Conservation (phyloP, 441 rosid species). For the Aquilaria agallochum region DNA sequence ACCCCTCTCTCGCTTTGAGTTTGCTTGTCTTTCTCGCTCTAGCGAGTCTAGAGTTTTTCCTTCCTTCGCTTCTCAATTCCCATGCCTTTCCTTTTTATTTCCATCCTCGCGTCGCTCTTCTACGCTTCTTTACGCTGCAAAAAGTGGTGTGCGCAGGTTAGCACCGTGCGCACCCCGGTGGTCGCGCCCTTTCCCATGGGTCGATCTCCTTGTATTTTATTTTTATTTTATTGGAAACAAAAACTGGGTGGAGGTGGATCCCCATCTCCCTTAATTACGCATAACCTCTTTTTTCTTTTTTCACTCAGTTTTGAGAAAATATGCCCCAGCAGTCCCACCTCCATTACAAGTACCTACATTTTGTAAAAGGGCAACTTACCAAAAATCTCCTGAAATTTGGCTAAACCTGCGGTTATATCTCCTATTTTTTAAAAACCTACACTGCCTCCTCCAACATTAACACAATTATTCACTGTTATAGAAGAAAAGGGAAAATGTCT, state of each 20-base stretch:
- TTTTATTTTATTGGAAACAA: not conserved
- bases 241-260: not conserved
- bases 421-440: too few species aligned
- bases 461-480: too few species aligned
- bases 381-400: too few species aligned
- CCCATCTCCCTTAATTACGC: not conserved
- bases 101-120: slow-evolving; percentile 20
- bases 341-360: too few species aligned
- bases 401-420: too few species aligned
- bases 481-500: too few species aligned
- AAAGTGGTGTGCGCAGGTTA: slow-evolving; percentile 38
- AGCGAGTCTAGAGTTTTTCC: slow-evolving; percentile 1
- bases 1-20: too few species aligned
- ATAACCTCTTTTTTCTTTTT: not conserved
- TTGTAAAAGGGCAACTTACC: too few species aligned
- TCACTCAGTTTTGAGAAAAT: not conserved
- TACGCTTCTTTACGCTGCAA: slow-evolving; percentile 38
- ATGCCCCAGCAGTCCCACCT: too few species aligned
- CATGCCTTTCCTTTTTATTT: slow-evolving; percentile 18
- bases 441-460: too few species aligned
- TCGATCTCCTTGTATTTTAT: not conserved
- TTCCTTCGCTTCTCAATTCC: slow-evolving; percentile 15
- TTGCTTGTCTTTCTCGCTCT: slow-evolving; percentile 12
- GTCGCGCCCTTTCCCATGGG: slow-evolving; percentile 8
- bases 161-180: slow-evolving; percentile 15